phyloP scores from a whole-genome alignment of 768 basidiomycete genomes.

The Trametopsis cervina region DNA sequence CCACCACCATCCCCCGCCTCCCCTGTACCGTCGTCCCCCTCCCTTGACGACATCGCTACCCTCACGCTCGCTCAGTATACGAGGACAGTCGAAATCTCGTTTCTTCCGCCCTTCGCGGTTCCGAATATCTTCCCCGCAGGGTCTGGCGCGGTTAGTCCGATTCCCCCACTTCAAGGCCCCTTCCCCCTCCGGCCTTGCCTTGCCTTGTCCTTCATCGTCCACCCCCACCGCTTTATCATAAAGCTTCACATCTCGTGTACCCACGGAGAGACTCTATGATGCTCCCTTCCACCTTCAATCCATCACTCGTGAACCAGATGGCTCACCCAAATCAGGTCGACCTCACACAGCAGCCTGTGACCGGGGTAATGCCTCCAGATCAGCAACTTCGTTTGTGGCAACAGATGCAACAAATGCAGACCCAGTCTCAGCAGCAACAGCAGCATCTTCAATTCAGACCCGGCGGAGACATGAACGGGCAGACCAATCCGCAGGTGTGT shows the following conservation, averaged over 20 bases:
- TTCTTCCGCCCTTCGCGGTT: conserved; percentile 10
- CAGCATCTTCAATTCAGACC: conserved; percentile 3
- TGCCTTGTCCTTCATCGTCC: neutral
- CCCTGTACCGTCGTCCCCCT: conserved; percentile 5
- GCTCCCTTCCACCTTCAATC: conserved; percentile 42
- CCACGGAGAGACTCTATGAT: conserved; percentile 27
- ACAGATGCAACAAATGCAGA: conserved; percentile 29
- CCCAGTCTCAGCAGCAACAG: conserved; percentile 9
- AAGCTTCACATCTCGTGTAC: neutral
- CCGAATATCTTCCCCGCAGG: conserved; percentile 1
- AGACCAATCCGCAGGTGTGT: conserved; percentile 16
- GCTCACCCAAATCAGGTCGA: conserved; percentile 33
- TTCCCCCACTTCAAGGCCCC: conserved; percentile 3
- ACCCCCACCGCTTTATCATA: neutral
- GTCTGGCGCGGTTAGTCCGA: neutral
- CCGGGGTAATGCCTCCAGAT: conserved; percentile 37
- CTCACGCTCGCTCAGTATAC: conserved; percentile 8
- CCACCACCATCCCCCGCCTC: conserved; percentile 14
- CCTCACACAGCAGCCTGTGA: conserved; percentile 29
- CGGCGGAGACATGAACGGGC: conserved; percentile 11
- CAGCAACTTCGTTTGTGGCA: conserved; percentile 54
- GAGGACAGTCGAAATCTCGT: neutral
- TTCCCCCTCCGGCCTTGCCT: conserved; percentile 1
- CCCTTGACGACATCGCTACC: conserved; percentile 10
- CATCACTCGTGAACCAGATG: conserved; percentile 38